Evolutionary conservation across 768 basidiomycete genomes (phyloP), one percentile per base, ranked within the genome.

Genomic region (Lentinula lateritia): DNA sequence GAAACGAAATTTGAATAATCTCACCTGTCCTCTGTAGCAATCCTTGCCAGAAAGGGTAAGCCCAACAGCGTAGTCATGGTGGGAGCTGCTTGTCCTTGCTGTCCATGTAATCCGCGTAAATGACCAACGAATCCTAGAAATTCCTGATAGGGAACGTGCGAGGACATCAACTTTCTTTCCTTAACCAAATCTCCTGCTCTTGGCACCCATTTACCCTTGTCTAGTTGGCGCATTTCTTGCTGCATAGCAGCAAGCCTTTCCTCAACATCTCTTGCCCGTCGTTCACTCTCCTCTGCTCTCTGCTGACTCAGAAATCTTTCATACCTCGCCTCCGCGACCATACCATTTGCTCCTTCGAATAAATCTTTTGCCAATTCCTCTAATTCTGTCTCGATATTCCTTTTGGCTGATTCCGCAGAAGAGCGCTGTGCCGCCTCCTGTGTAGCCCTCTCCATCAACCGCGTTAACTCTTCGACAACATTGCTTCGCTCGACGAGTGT

Each of bases 261-360:
- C 72, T 96, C 95, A 0, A 93, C 91, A n/a, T 85, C 83, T 66
- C 82, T 86, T 62, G 95, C 72, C 8, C 92, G 89, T 23, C 79
- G 77, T 72, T 96, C 92, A 10, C 92, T 87, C 36, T 87, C 86
- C 62, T 84, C 83, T 1, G 89, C 85, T 68, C 92, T 90, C 45
- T 87, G 80, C 68, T 94, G 82, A 78, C 90, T 88, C 63, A 79
- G 69, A 39, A 78, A 73, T 63, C 71, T 76, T 4, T 89, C 87
- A 62, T 87, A 81, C 15, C 95, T 83, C 20, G 95, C 96, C 70
- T 93, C 90, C 0, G 92, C 93, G n/a, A 98, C 96, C 97, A 99
- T 99, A 6, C 83, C 88, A 71, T 99, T 98, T 6, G 96, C 96
- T 74, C 97, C 90, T 56, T 85, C 83, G 69, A 99, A 99, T 16